Base-by-base conservation (phyloP, 2,329 filamentous ascomycete genomes). In the Sporothrix sp. region DNA sequence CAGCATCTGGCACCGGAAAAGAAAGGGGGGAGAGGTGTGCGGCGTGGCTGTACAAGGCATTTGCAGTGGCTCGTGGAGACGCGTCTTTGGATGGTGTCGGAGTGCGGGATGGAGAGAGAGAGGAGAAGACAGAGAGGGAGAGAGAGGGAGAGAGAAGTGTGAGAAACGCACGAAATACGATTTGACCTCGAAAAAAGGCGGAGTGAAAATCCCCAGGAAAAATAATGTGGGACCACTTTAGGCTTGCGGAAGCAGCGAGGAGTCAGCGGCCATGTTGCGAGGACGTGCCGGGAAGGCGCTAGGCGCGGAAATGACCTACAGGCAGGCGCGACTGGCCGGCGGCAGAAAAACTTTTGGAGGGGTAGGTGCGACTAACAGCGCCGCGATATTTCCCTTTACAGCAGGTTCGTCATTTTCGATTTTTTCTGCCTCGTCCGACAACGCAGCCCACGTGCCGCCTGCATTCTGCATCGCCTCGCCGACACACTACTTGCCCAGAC, bases 1-100 rank as follows among this genome's bases (percentile, higher is more conserved):
- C 66, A 72, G 74, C 76, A 80, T 80, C 73, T 78, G 75, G 72
- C 68, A 70, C 62, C 69, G 70, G 66, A 74, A 74, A 61, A 73
- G 72, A 60, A 71, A 71, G 58, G 71, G 66, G 59, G 70, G 68
- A 56, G 64, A 66, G 56, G 64, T 60, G 64, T 68, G 62, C 60
- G 60, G 62, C 13, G 56, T 67, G 64, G 61, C 66, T 67, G 69
- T 71, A 69, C 68, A 73, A 77, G 76, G 75, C 76, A 80, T 80
- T 79, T 65, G 72, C 65, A n/a, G 6, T 20, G 27, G 9, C 16
- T 18, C 4, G 59, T 54, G 50, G n/a, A 35, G 44, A 33, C n/a
- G n/a, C n/a, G 30, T 39, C 23, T 32, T 18, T 28, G 28, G n/a
- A 14, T n/a, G 38, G 40, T 48, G 46, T 50, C 40, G 30, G 32